These are phyloP conservation scores for Blastobotrys peoriensis DNA, from an alignment of 805 yeast genomes.

Conservation along the genomic window DNA sequence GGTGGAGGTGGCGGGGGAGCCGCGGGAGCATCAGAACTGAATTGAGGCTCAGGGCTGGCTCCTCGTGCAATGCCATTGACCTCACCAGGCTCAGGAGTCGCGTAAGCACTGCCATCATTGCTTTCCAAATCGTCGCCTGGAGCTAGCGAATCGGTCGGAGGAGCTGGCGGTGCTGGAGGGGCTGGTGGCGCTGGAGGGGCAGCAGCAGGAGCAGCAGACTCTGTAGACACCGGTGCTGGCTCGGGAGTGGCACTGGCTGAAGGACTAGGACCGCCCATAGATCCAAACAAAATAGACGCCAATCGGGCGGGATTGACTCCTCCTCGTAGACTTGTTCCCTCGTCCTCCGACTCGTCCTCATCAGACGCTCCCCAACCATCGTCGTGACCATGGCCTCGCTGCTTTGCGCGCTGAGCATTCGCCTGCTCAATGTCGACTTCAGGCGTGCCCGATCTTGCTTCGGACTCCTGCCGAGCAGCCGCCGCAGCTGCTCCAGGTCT, in stretches of 20 bases:
- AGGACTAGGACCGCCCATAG: conserved; percentile 32
- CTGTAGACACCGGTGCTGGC: background rate
- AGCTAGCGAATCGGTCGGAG: conserved; percentile 32
- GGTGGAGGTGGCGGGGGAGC: conserved; percentile 32
- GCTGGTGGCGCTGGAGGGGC: conserved; percentile 20
- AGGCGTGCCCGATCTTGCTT: background rate
- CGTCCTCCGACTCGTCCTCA: conserved; percentile 29
- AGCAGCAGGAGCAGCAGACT: conserved; percentile 3
- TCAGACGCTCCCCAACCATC: conserved; percentile 17
- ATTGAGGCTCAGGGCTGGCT: background rate
- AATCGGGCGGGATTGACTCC: conserved; percentile 36
- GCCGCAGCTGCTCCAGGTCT: no score
- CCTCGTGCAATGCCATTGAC: background rate
- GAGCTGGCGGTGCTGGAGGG: conserved; percentile 24
- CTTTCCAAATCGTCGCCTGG: conserved; percentile 12
- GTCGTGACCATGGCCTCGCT: conserved; percentile 31
- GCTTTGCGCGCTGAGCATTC: conserved; percentile 26
- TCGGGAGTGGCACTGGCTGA: no score
- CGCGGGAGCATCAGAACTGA: conserved; percentile 30
- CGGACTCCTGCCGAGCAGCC: background rate
- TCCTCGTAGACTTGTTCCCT: conserved; percentile 24
- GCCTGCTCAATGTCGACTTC: background rate
- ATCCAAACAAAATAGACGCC: conserved; percentile 38
- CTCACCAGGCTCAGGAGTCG: conserved; percentile 24
- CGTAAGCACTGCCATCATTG: background rate